These are phyloP conservation scores for Trichoderma sp. DNA, from an alignment of 2,329 filamentous ascomycete genomes.

Conservation along the genomic window DNA sequence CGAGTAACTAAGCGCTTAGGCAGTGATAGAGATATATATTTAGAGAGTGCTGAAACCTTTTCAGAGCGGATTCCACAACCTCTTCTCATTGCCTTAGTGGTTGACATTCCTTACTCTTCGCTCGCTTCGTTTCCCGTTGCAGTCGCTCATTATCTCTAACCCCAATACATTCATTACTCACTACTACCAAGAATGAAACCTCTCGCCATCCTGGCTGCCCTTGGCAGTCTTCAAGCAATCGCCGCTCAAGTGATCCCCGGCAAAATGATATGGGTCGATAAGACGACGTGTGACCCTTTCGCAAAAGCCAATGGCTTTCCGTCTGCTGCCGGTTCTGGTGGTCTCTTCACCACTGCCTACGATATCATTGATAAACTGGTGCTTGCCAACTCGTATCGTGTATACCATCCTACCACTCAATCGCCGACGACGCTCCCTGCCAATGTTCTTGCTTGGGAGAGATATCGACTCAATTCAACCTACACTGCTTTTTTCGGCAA, in stretches of 20 bases:
- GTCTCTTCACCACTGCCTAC: neutral
- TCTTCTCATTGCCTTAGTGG: no score
- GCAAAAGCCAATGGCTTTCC: neutral
- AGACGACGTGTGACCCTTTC: neutral
- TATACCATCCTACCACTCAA: neutral
- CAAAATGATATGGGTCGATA: neutral
- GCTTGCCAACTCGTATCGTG: neutral
- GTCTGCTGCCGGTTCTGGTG: neutral
- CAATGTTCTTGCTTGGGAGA: neutral
- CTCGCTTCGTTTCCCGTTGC: neutral
- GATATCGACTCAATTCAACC: neutral
- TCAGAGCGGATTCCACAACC: no score
- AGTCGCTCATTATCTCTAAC: neutral
- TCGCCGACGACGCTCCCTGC: neutral
- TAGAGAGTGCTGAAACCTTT: accelerated
- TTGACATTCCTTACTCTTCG: neutral
- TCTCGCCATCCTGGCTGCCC: neutral
- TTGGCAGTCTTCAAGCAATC: neutral
- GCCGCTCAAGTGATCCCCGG: neutral
- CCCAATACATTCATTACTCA: neutral
- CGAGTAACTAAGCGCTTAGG: neutral
- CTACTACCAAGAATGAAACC: neutral
- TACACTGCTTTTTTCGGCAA: neutral
- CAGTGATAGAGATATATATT: neutral
- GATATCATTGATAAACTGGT: neutral